Percentiles rank a stretch among this genome's conserved stretches.
Conservation (phyloP, 495 filamentous ascomycete species). For the Annulohypoxylon bovei region DNA sequence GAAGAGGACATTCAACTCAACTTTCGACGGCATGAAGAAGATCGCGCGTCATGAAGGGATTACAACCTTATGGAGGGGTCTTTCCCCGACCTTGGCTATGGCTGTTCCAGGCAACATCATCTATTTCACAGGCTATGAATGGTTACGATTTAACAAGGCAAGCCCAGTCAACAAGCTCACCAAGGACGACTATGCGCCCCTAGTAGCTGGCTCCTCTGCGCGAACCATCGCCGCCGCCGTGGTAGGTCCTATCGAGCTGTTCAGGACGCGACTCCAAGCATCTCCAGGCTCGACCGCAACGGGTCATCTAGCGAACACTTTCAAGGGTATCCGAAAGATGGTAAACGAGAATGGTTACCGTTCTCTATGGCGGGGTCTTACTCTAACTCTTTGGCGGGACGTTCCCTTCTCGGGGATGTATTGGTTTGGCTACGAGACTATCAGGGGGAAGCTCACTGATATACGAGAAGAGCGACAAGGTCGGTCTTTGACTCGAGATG, state of each 20-base stretch:
- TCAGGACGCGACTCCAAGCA: conserved; percentile 91
- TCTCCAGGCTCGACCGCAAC: conserved; percentile 63
- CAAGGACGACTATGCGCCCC: conserved; percentile 75
- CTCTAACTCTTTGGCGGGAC: conserved; percentile 93
- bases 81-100: conserved; percentile 94
- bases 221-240: conserved; percentile 81
- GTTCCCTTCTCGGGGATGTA: conserved; percentile 97
- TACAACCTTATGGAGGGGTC: conserved; percentile 88
- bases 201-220: conserved; percentile 81
- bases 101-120: conserved; percentile 95
- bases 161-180: conserved; percentile 73
- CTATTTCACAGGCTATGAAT: conserved; percentile 99
- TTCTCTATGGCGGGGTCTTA: conserved; percentile 92
- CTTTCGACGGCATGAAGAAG: conserved; percentile 90
- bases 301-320: conserved; percentile 72
- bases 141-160: conserved; percentile 74
- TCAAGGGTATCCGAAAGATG: conserved; percentile 81
- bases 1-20: conserved; percentile 84
- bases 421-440: conserved; percentile 95
- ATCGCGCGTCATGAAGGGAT: conserved; percentile 95
- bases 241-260: conserved; percentile 94
- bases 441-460: conserved; percentile 72
- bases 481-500: conserved; percentile 46
- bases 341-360: conserved; percentile 76
- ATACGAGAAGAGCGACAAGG: conserved; percentile 63